A percentile compares a stretch with the other conserved stretches of the same genome.
Conservation (phyloP, 2,329 filamentous ascomycete species). For the Neopestalotiopsis rosae region DNA sequence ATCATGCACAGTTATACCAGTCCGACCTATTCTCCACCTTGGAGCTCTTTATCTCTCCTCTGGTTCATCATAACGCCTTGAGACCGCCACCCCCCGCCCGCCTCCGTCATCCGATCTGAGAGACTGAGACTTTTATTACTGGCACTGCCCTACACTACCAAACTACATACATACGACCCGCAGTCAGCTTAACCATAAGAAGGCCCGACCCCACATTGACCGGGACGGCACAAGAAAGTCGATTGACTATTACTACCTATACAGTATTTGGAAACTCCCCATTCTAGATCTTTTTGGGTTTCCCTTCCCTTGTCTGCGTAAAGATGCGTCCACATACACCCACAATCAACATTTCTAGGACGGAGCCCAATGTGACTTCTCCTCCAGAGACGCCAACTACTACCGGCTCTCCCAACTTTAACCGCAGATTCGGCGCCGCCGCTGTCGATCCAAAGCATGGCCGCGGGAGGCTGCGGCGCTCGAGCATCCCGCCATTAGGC, state of each 20-base stretch:
- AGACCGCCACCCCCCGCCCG: constrained; percentile 28
- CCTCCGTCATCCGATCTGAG: neutral
- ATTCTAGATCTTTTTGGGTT: constrained; percentile 20
- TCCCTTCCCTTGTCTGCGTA: constrained; percentile 27
- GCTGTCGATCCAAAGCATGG: constrained; percentile 19
- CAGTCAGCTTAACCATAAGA: constrained; percentile 34
- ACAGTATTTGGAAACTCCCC: constrained; percentile 16
- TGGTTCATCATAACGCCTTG: constrained; percentile 49
- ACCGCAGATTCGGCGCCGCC: constrained; percentile 27
- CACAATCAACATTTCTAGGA: constrained; percentile 28
- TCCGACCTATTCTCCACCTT: constrained; percentile 45
- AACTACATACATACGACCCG: constrained; percentile 26
- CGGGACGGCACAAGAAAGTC: constrained; percentile 15
- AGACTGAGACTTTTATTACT: too few relatives aligned
- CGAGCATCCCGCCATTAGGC: constrained; percentile 39
- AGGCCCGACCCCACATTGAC: constrained; percentile 27
- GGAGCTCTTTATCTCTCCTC: constrained; percentile 51
- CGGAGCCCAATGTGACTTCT: constrained; percentile 39
- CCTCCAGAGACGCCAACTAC: constrained; percentile 47
- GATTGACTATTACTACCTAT: constrained; percentile 31
- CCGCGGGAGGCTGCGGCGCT: constrained; percentile 30
- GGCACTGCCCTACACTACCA: too few relatives aligned
- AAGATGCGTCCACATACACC: constrained; percentile 38
- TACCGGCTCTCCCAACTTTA: constrained; percentile 36
- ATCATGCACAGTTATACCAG: constrained; percentile 53